A percentile compares a stretch with the other conserved stretches of the same genome.
phyloP scores from a whole-genome alignment of 495 filamentous ascomycete species.

The Xylaria venustula region DNA sequence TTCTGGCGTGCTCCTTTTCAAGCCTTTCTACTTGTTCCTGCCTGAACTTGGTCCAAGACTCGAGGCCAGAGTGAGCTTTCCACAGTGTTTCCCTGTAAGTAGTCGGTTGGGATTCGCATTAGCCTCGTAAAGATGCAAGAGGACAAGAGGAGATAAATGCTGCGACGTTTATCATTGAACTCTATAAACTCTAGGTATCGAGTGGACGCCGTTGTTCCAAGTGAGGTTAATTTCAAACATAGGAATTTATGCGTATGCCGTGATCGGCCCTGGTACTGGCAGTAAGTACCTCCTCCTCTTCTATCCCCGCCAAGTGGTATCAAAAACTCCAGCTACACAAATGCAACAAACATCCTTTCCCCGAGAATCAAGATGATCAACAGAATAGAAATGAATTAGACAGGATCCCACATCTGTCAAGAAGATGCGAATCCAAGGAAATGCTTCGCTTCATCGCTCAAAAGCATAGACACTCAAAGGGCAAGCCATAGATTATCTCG shows the following conservation, averaged over 20 bases:
- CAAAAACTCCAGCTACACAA: conserved; percentile 17
- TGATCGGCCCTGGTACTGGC: not conserved
- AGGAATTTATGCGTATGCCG: conserved; percentile 5
- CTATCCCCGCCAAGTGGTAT: conserved; percentile 18
- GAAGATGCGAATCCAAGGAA: not conserved
- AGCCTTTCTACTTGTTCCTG: no score
- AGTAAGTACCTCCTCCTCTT: conserved; percentile 3
- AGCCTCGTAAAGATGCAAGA: no score
- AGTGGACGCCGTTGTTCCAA: not conserved
- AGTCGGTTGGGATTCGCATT: no score
- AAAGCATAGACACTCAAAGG: no score
- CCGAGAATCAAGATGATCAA: conserved; percentile 19
- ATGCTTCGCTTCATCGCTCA: not conserved
- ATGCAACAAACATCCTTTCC: conserved; percentile 23
- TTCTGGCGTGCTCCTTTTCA: no score
- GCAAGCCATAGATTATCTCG: not conserved
- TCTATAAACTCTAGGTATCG: not conserved
- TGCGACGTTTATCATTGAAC: conserved; percentile 2
- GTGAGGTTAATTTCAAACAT: conserved; percentile 2
- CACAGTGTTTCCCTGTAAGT: no score
- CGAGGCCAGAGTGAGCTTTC: no score
- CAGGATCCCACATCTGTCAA: not conserved
- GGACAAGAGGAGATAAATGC: no score
- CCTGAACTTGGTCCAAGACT: no score
- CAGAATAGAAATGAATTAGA: conserved; percentile 15